Conservation (phyloP, 1,284 basidiomycete species). For the Inonotus obliquus region DNA sequence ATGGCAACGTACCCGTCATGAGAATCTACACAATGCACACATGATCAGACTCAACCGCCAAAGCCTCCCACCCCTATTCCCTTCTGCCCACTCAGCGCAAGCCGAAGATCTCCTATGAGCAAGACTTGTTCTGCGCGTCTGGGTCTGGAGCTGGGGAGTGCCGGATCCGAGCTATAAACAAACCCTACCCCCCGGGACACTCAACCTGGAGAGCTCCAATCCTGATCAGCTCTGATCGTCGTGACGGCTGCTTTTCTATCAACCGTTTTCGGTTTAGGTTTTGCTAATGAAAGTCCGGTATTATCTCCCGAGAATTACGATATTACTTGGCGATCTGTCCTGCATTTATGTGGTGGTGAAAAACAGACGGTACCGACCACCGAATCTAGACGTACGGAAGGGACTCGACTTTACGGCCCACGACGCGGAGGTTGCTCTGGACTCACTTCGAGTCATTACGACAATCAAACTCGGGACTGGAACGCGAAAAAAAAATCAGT, state of each 20-base stretch:
- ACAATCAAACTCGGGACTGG: neutral
- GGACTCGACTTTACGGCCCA: neutral
- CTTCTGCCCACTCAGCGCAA: too few species aligned
- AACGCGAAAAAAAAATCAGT: neutral
- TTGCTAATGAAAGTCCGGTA: conserved; percentile 1
- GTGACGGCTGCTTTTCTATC: neutral
- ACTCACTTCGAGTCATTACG: neutral
- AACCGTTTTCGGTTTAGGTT: neutral
- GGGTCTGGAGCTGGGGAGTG: too few species aligned
- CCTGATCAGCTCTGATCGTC: conserved; percentile 1
- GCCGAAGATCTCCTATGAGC: too few species aligned
- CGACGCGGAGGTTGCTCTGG: too few species aligned
- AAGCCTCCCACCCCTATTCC: too few species aligned
- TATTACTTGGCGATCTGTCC: neutral
- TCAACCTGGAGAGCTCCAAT: too few species aligned
- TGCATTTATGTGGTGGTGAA: neutral
- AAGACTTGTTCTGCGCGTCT: too few species aligned
- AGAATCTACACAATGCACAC: too few species aligned
- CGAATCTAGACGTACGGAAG: neutral
- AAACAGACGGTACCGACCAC: neutral
- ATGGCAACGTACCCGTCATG: too few species aligned
- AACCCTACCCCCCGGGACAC: too few species aligned
- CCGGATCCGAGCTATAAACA: too few species aligned
- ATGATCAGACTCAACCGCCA: too few species aligned
- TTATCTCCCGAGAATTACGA: neutral